Base-by-base conservation (phyloP, 1,139 yeast genomes). In the Yarrowia galli region DNA sequence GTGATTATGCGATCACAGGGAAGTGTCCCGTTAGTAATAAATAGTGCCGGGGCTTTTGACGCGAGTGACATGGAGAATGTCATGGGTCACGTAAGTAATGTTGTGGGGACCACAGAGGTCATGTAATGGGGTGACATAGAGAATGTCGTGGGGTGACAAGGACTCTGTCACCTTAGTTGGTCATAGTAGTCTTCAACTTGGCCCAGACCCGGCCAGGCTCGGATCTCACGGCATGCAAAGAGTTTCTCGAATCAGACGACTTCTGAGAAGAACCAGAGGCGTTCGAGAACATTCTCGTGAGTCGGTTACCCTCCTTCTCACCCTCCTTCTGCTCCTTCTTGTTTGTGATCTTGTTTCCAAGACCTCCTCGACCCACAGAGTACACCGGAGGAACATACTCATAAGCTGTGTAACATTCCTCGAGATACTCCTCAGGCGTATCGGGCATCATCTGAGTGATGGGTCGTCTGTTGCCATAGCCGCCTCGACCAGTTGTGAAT, bases 291-390 rank as follows among this genome's bases (percentile, higher is more conserved):
- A 46, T 61, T 72, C 79, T 78, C 42, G 81, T 80, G 8, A 73
- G 65, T 13, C 81, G 80, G 54, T 81, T 81, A 35, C 80, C 81
- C 40, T 78, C 77, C 65, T 76, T 71, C 72, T 76, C 78, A 7
- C 73, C 67, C 20, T 71, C 71, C 7, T 78, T 77, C 69, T 73
- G 77, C 20, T 40, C 20, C 20, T 72, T 73, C 48, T 73, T 75
- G 54, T 72, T 22, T 13, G 5, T 12, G 12, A 61, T 46, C 66
- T 61, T 61, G 72, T 79, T 79, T 46, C 81, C 81, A 8, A 73
- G 65, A 15, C 81, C 81, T 40, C 81, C 81, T 9, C 81, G 74
- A 28, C 81, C 81, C 36, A 79, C 77, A 65, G 77, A 72, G 72
- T 76, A 79, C 8, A 74, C 69, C 23, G 72, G 71, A 7, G 79